phyloP scores from a whole-genome alignment of 2,329 filamentous ascomycete species.

The Canariomyces notabilis region DNA sequence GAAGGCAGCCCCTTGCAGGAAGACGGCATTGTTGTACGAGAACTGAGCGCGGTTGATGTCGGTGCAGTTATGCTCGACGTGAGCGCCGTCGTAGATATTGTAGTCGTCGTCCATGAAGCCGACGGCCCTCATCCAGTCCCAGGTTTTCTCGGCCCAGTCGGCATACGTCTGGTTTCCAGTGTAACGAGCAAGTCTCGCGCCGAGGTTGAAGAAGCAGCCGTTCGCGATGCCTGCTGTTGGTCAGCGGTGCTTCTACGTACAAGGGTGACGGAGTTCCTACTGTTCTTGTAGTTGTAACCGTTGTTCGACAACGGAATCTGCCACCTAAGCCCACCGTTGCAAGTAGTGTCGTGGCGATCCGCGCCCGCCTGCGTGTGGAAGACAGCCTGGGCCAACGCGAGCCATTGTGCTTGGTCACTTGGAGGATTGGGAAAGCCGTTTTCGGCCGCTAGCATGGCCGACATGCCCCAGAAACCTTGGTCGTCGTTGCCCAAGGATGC shows the following conservation, averaged over 20 bases:
- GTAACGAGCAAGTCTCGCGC: constrained; percentile 67
- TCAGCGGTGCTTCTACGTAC: constrained; percentile 41
- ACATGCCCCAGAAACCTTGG: constrained; percentile 65
- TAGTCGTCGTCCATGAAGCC: constrained; percentile 53
- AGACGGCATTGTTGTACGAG: constrained; percentile 60
- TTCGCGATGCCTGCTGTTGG: constrained; percentile 53
- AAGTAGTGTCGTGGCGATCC: constrained; percentile 59
- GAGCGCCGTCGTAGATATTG: constrained; percentile 59
- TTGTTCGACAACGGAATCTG: constrained; percentile 71
- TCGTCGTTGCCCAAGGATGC: constrained; percentile 60
- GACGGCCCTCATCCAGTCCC: constrained; percentile 54
- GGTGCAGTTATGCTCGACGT: constrained; percentile 53
- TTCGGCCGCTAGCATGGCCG: constrained; percentile 63
- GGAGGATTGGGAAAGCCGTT: constrained; percentile 57
- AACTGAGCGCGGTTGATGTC: constrained; percentile 57
- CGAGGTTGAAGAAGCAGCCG: constrained; percentile 60
- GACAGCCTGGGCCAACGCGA: constrained; percentile 63
- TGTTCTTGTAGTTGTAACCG: constrained; percentile 73
- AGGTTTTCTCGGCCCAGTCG: constrained; percentile 57
- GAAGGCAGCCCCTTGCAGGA: constrained; percentile 58
- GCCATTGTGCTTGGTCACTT: constrained; percentile 51
- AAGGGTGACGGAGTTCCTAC: constrained; percentile 30
- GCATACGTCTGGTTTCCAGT: constrained; percentile 62
- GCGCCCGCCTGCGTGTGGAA: constrained; percentile 57
- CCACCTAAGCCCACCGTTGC: constrained; percentile 68